phyloP scores from a whole-genome alignment of 1,139 yeast genomes.

The Suhomyces bribrorum region DNA sequence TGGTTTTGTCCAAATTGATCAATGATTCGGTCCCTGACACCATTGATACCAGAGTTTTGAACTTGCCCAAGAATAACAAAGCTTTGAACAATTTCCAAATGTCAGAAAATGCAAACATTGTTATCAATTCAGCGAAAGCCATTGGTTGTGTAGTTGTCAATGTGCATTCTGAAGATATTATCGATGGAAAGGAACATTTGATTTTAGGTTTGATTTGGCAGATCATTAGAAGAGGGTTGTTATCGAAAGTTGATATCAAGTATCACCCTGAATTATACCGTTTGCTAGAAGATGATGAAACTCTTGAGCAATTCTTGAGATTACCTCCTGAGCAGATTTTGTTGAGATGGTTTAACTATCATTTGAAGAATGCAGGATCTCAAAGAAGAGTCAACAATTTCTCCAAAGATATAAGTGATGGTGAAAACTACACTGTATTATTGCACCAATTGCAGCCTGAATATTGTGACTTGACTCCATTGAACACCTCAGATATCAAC shows the following conservation, averaged over 20 bases:
- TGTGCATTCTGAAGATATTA: constrained; percentile 95
- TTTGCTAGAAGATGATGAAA: constrained; percentile 92
- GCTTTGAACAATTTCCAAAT: constrained; percentile 91
- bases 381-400: constrained; percentile 83
- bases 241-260: constrained; percentile 92
- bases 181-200: constrained; percentile 95
- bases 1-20: constrained; percentile 87
- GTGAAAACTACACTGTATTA: constrained; percentile 90
- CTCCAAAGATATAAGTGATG: constrained; percentile 86
- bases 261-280: constrained; percentile 96
- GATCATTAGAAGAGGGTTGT: constrained; percentile 91
- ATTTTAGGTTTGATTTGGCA: constrained; percentile 98
- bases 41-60: constrained; percentile 95
- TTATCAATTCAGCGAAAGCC: constrained; percentile 96
- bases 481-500: constrained; percentile 70
- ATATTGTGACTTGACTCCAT: constrained; percentile 76
- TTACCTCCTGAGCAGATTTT: constrained; percentile 97
- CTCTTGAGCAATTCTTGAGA: constrained; percentile 92
- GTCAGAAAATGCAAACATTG: constrained; percentile 96
- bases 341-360: constrained; percentile 96
- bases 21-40: constrained; percentile 98
- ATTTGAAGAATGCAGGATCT: constrained; percentile 92
- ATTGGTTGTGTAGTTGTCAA: constrained; percentile 98
- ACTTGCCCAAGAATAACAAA: constrained; percentile 74
- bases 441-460: constrained; percentile 88